phyloP scores from a whole-genome alignment of 208 protist species.

The Herpetomonas muscarum region DNA sequence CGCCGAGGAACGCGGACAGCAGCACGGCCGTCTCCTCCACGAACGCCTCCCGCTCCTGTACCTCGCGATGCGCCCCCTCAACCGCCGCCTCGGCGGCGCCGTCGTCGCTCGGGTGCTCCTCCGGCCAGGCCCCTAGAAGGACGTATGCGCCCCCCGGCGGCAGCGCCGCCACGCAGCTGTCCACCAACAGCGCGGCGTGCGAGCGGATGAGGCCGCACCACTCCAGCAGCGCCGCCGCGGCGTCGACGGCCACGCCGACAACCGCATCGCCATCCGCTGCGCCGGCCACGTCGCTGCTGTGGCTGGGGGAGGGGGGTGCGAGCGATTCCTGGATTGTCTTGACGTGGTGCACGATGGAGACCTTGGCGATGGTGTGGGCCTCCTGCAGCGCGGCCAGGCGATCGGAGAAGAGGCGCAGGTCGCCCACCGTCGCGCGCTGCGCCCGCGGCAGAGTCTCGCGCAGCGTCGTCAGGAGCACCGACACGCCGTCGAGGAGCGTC shows the following conservation, averaged over 20 bases:
- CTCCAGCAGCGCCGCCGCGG: constrained; percentile 30
- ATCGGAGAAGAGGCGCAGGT: constrained; percentile 48
- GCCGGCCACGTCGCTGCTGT: not conserved
- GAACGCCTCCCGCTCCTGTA: constrained; percentile 25
- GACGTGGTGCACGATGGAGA: constrained; percentile 27
- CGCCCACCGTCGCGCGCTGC: constrained; percentile 33
- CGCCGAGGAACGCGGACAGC: constrained; percentile 14
- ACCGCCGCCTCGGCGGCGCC: no score
- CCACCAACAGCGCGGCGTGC: constrained; percentile 54
- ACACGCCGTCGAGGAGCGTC: constrained; percentile 48
- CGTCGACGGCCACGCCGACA: constrained; percentile 1
- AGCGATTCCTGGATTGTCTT: constrained; percentile 32
- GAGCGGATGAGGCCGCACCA: constrained; percentile 53
- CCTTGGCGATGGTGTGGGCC: constrained; percentile 35
- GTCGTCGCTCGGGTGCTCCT: no score
- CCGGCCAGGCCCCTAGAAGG: no score
- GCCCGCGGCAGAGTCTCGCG: constrained; percentile 44
- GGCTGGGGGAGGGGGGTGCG: not conserved
- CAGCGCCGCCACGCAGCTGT: constrained; percentile 38
- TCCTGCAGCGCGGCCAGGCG: constrained; percentile 51
- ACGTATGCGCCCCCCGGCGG: constrained; percentile 18
- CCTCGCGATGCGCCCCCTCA: not conserved
- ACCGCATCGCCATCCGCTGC: not conserved
- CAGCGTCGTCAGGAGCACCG: constrained; percentile 53
- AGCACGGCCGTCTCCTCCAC: constrained; percentile 27